Conservation (phyloP, 2,329 filamentous ascomycete genomes). For the Orbilia ellipsospora region DNA sequence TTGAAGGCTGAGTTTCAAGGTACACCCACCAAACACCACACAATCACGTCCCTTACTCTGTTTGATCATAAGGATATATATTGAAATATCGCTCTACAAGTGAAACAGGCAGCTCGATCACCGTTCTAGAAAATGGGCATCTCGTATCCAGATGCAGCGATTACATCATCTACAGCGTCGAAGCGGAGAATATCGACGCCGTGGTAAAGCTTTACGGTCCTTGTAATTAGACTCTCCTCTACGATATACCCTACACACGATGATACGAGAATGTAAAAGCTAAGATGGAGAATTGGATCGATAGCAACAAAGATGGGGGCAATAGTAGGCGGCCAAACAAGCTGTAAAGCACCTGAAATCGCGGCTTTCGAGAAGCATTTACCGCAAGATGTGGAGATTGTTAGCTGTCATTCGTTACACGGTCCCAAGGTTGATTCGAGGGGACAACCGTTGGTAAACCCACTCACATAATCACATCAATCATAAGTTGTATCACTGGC, state of each 20-base stretch:
- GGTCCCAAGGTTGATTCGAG: slow-evolving; percentile 88
- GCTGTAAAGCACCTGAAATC: slow-evolving; percentile 97
- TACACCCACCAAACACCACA: slow-evolving; percentile 62
- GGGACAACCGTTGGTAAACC: slow-evolving; percentile 82
- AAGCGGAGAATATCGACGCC: slow-evolving; percentile 87
- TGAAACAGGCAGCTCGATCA: slow-evolving; percentile 66
- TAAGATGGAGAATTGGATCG: neutral
- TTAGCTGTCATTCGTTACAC: slow-evolving; percentile 96
- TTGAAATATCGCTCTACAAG: too few species aligned
- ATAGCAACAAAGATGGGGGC: slow-evolving; percentile 92
- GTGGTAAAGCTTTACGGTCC: slow-evolving; percentile 91
- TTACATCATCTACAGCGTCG: slow-evolving; percentile 98
- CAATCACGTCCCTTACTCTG: too few species aligned
- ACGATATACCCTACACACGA: neutral
- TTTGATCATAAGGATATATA: too few species aligned
- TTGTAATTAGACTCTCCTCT: slow-evolving; percentile 71
- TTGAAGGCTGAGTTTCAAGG: slow-evolving; percentile 83
- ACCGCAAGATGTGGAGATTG: slow-evolving; percentile 86
- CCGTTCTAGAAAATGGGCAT: slow-evolving; percentile 93
- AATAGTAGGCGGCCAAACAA: slow-evolving; percentile 96
- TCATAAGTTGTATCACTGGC: too few species aligned
- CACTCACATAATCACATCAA: too few species aligned
- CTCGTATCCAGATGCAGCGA: slow-evolving; percentile 95
- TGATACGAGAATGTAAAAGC: neutral
- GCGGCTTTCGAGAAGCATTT: slow-evolving; percentile 90